phyloP scores from a whole-genome alignment of 208 protist species.

The Trypanosoma scelopori region DNA sequence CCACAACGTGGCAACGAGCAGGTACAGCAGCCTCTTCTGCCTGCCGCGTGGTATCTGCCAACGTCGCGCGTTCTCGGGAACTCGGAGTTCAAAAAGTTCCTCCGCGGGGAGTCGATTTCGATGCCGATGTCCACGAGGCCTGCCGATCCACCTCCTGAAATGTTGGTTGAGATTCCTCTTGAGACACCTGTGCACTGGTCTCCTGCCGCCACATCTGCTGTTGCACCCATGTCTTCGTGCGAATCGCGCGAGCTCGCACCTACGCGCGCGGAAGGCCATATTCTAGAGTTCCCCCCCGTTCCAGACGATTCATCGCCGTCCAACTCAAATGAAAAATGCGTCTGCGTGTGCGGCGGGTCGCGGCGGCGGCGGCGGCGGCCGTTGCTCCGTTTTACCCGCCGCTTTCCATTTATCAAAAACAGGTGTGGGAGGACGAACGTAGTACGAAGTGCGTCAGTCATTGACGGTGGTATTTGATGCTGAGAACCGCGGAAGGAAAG shows the following conservation, averaged over 20 bases:
- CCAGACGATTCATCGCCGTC: conserved; percentile 28
- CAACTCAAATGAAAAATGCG: conserved; percentile 5
- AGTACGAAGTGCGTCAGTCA: too few species aligned
- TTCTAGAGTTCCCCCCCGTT: conserved; percentile 66
- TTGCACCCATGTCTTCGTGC: neutral
- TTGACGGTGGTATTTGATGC: too few species aligned
- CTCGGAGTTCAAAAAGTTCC: conserved; percentile 64
- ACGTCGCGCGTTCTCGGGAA: conserved; percentile 31
- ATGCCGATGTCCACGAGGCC: neutral
- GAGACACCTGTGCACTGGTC: neutral
- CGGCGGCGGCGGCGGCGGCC: too few species aligned
- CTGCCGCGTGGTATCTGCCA: conserved; percentile 29
- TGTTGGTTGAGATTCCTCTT: too few species aligned
- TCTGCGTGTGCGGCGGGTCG: conserved; percentile 5
- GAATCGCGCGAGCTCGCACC: neutral
- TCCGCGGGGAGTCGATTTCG: conserved; percentile 55
- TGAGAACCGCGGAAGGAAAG: neutral
- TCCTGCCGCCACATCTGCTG: neutral
- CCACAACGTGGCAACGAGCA: too few species aligned
- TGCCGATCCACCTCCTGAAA: neutral
- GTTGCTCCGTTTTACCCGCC: conserved; percentile 2
- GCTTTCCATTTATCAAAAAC: conserved; percentile 8
- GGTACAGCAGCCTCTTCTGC: neutral
- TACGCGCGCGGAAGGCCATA: conserved; percentile 22
- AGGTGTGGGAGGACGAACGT: neutral